A percentile compares a stretch with the other conserved stretches of the same genome.
These are phyloP conservation scores for Termitomyces sp. DNA, from an alignment of 768 basidiomycete species.

Conservation along the genomic window DNA sequence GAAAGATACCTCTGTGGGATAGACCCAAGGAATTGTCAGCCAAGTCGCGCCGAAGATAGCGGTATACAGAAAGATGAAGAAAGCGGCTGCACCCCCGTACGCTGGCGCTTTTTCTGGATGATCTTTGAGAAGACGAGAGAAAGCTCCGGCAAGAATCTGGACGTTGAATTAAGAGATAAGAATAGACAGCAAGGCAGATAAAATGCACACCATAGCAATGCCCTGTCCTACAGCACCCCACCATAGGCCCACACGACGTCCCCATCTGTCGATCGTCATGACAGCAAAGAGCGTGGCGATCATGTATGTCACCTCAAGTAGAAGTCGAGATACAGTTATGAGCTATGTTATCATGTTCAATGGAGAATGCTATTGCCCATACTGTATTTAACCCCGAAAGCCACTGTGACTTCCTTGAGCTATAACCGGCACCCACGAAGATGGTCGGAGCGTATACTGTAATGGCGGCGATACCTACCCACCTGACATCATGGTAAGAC, in stretches of 20 bases:
- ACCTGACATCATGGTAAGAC: constrained; percentile 19
- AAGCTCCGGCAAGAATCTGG: constrained; percentile 38
- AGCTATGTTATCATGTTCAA: neutral
- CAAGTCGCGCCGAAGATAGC: constrained; percentile 44
- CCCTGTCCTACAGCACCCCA: constrained; percentile 45
- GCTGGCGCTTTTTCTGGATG: constrained; percentile 35
- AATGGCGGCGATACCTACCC: constrained; percentile 44
- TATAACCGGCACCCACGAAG: constrained; percentile 41
- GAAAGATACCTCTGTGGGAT: constrained; percentile 25
- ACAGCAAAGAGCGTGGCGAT: constrained; percentile 37
- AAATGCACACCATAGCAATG: constrained; percentile 20
- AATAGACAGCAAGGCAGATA: neutral
- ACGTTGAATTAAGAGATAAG: neutral
- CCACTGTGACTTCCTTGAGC: constrained; percentile 40
- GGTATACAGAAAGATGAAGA: constrained; percentile 43
- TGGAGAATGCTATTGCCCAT: neutral
- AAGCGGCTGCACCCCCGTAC: constrained; percentile 41
- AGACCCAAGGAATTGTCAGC: constrained; percentile 41
- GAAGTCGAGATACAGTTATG: neutral
- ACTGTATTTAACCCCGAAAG: constrained; percentile 43
- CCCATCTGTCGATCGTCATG: constrained; percentile 41
- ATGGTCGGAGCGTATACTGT: constrained; percentile 45
- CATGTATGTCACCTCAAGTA: constrained; percentile 38
- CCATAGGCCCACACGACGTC: constrained; percentile 40
- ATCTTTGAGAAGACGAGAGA: constrained; percentile 37